Conservation (phyloP, 176 grass and related monocot species). For the Aegilops bicornis region DNA sequence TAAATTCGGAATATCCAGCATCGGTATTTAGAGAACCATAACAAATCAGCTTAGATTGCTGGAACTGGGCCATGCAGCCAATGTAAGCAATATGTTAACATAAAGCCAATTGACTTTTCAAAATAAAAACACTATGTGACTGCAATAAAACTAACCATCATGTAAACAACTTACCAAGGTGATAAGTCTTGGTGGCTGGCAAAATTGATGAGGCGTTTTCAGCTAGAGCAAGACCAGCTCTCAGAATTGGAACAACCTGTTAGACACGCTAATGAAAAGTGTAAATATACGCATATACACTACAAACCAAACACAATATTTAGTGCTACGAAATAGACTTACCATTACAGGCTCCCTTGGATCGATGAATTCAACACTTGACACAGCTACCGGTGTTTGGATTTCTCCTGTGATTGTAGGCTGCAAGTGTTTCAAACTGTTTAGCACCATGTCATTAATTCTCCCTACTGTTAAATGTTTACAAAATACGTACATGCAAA, state of each 20-base stretch:
- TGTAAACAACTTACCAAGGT: slow-evolving; percentile 67
- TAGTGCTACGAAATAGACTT: slow-evolving; percentile 32
- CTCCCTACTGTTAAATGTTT: not conserved
- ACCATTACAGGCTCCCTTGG: slow-evolving; percentile 89
- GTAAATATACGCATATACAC: slow-evolving; percentile 33
- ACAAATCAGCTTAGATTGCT: not conserved
- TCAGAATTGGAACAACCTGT: slow-evolving; percentile 95
- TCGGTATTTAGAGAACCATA: not conserved
- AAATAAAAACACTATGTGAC: not conserved
- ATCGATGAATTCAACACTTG: slow-evolving; percentile 96
- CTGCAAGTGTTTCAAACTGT: slow-evolving; percentile 54
- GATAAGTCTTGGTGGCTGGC: slow-evolving; percentile 88
- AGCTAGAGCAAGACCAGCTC: slow-evolving; percentile 91
- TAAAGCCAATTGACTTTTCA: not conserved
- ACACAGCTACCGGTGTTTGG: slow-evolving; percentile 74
- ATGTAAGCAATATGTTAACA: slow-evolving; percentile 16
- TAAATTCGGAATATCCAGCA: not conserved
- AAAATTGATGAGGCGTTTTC: slow-evolving; percentile 78
- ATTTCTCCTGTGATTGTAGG: slow-evolving; percentile 91
- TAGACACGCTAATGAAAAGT: slow-evolving; percentile 35
- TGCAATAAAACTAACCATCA: not conserved
- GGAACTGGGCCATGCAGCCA: not conserved
- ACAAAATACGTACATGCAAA: not conserved
- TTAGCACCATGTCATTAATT: slow-evolving; percentile 2
- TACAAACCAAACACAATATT: slow-evolving; percentile 23